Percentiles rank a stretch among this genome's conserved stretches.
Conservation (phyloP, 2,329 filamentous ascomycete species). For the Tolypocladium paradoxum region DNA sequence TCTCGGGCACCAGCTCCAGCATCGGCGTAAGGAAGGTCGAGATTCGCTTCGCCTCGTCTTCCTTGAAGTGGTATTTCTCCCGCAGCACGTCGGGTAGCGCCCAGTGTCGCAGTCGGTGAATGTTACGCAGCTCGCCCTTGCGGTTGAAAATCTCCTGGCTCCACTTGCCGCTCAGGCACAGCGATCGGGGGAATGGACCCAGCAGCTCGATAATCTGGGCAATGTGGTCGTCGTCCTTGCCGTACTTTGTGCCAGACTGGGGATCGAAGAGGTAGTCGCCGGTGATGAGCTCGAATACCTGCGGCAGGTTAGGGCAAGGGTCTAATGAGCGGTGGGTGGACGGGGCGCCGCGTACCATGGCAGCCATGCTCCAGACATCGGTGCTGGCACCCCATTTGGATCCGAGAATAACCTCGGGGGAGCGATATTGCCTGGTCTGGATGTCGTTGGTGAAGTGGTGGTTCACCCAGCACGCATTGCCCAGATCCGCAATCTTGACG, state of each 20-base stretch:
- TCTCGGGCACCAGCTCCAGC: constrained; percentile 80
- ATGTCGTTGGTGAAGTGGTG: constrained; percentile 99
- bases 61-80: constrained; percentile 93
- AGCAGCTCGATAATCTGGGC: constrained; percentile 97
- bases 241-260: constrained; percentile 96
- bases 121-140: constrained; percentile 93
- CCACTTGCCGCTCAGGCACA: constrained; percentile 92
- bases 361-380: constrained; percentile 98
- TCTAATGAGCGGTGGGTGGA: too few relatives aligned
- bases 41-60: constrained; percentile 68
- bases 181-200: constrained; percentile 82
- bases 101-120: constrained; percentile 93
- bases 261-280: constrained; percentile 98
- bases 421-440: constrained; percentile 93
- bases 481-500: constrained; percentile 96
- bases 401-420: constrained; percentile 91
- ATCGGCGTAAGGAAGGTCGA: constrained; percentile 79
- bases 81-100: constrained; percentile 82
- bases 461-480: constrained; percentile 97
- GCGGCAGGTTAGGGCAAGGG: not conserved
- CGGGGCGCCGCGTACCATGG: constrained; percentile 66
- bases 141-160: constrained; percentile 98
- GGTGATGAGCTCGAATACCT: constrained; percentile 97
- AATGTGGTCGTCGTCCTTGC: constrained; percentile 98
- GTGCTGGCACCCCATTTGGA: constrained; percentile 99